phyloP scores from a whole-genome alignment of 2,329 filamentous ascomycete genomes.

The Periconia digitata region DNA sequence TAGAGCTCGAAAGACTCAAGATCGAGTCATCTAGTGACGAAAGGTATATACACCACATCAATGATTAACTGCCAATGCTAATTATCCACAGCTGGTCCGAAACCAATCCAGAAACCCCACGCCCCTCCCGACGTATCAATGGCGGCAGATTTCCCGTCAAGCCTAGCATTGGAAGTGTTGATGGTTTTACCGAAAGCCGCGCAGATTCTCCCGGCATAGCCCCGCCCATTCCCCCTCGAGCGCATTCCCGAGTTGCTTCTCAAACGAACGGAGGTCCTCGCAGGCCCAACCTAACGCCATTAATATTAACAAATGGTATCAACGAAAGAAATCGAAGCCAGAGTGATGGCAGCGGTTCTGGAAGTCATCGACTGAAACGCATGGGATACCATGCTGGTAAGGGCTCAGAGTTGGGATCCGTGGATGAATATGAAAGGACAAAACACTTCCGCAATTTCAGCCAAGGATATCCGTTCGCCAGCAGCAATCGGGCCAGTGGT shows the following conservation, averaged over 20 bases:
- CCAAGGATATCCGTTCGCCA: slow-evolving; percentile 53
- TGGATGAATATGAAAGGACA: slow-evolving; percentile 55
- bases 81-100: slow-evolving; percentile 59
- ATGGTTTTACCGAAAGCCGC: slow-evolving; percentile 59
- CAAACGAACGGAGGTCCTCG: slow-evolving; percentile 65
- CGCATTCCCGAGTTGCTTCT: slow-evolving; percentile 76
- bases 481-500: slow-evolving; percentile 25
- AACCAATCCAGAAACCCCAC: slow-evolving; percentile 73
- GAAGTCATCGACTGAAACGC: slow-evolving; percentile 57
- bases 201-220: slow-evolving; percentile 65
- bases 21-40: slow-evolving; percentile 52
- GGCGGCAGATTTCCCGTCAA: slow-evolving; percentile 64
- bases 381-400: slow-evolving; percentile 64
- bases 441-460: slow-evolving; percentile 60
- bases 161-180: slow-evolving; percentile 67
- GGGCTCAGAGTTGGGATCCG: slow-evolving; percentile 55
- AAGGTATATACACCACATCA: slow-evolving; percentile 15
- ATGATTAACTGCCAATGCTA: slow-evolving; percentile 7
- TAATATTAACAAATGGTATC: slow-evolving; percentile 63
- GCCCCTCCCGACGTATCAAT: slow-evolving; percentile 61
- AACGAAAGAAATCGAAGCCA: slow-evolving; percentile 69
- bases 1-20: slow-evolving; percentile 34
- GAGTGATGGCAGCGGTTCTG: slow-evolving; percentile 59
- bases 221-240: slow-evolving; percentile 73
- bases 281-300: slow-evolving; percentile 72